phyloP scores from a whole-genome alignment of 306 rosid species.

The Alnus glutinosa region DNA sequence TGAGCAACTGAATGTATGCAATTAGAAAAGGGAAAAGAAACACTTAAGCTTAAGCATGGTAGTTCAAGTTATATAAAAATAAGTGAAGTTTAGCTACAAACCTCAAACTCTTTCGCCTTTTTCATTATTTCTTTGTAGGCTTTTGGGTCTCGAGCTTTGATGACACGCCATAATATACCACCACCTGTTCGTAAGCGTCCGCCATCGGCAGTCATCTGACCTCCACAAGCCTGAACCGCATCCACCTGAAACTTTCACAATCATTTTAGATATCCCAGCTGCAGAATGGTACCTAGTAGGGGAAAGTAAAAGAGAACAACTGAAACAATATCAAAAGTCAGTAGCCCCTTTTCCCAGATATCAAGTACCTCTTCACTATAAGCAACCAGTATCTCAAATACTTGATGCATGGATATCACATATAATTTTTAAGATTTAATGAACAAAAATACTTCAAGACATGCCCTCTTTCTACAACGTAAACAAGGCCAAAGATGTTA shows the following conservation, averaged over 20 bases:
- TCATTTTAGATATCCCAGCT: conserved; percentile 23
- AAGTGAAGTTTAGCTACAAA: conserved; percentile 22
- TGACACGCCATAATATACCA: conserved; percentile 72
- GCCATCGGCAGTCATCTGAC: conserved; percentile 81
- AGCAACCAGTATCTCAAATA: conserved; percentile 15
- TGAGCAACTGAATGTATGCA: not conserved
- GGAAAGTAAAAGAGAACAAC: conserved; percentile 15
- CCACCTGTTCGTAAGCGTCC: conserved; percentile 75
- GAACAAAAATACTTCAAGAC: conserved; percentile 11
- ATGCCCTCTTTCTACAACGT: not conserved
- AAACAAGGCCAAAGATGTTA: not conserved
- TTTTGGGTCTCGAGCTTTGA: conserved; percentile 78
- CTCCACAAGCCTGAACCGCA: conserved; percentile 84
- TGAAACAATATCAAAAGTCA: not conserved
- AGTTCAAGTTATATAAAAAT: not conserved
- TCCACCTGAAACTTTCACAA: conserved; percentile 60
- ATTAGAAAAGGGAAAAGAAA: not conserved
- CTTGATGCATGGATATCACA: not conserved
- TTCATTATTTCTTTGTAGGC: conserved; percentile 87
- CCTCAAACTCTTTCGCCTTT: conserved; percentile 87
- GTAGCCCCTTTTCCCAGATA: not conserved
- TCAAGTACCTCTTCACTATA: conserved; percentile 10
- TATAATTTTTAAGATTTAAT: conserved; percentile 8
- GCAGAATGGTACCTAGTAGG: conserved; percentile 4
- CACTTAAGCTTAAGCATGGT: not conserved